Base-by-base conservation (phyloP, 2,329 filamentous ascomycete species). In the Pyrenochaeta sp. region DNA sequence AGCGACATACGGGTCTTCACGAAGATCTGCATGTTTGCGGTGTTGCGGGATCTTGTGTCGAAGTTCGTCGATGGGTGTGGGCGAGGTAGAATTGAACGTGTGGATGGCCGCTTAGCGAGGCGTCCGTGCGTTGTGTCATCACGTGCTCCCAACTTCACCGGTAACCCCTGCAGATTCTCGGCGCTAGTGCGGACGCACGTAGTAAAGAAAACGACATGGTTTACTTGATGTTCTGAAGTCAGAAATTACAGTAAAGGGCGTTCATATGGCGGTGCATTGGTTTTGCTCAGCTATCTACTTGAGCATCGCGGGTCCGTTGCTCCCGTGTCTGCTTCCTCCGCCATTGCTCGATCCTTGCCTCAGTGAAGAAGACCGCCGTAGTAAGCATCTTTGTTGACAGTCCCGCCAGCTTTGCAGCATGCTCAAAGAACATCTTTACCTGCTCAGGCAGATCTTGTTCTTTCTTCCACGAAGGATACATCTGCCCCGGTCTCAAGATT, bases 1-100 rank as follows among this genome's bases (percentile, higher is more conserved):
- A 24, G 55, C 45, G 32, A 65, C 71, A 27, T 74, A 80, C 97
- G 92, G 88, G 94, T 97, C 91, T 97, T 98, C 86, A 98, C 94
- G 91, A 98, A 98, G 90, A 84, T 76, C 72, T 75, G 67, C 71
- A 74, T 71, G 60, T 67, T 71, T 70, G 59, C 70, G 64, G 62
- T 69, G 64, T 58, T 71, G 65, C 63, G 61, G 65, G 65, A 67
- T 68, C 65, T 65, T 71, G 68, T 64, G 57, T 68, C 61, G 59
- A 60, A 65, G 69, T 72, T 62, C 59, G 63, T 66, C 61, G 56
- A 52, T 58, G 55, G 59, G 59, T 58, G 63, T 56, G 55, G 59
- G 58, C 50, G 56, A 56, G 45, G 58, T 49, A 47, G 50, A 66
- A 66, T 72, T 66, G 59, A 53, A 56, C 58, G 66, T 65, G 62